Evolutionary conservation across 768 basidiomycete genomes (phyloP), one percentile per base, ranked within the genome.

Genomic region (Mycena filopes): DNA sequence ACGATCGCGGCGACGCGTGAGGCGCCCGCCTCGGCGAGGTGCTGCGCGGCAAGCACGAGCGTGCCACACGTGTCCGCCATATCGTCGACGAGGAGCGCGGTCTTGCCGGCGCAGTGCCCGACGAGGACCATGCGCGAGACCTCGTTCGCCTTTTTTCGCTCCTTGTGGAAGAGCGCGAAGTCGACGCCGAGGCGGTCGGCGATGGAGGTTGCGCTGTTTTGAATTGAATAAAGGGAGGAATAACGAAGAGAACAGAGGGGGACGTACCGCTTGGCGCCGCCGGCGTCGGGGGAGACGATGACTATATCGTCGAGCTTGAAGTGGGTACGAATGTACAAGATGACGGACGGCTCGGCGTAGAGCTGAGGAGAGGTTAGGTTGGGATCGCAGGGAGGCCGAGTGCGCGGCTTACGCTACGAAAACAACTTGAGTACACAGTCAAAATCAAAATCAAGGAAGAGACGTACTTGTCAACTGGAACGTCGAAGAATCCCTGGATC

Each of bases 401-500:
- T 63, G 54, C 61, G 63, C 41, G 36, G 40, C 70, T 70, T 60
- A 69, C 36, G 57, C 66, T 55, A 55, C 33, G 28, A 41, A 23
- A 50, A 56, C n/a, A n/a, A n/a, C n/a, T n/a, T 48, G n/a, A 58
- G 63, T 40, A 55, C 38, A 15, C 25, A 23, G 10, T 21, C 38
- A 45, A 26, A 25, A 45, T 6, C 21, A 43, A n/a, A 25, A 6
- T 9, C 3, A 40, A 13, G 38, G 62, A 12, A n/a, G 12, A 20
- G 42, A 88, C 95, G 86, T 76, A 97, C 95, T 99, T 99, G 85
- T 99, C 98, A 73, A 98, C 97, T 10, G 98, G 98, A 46, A 99
- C 96, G 78, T 99, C 97, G 78, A 99, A 99, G 83, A 99, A 99
- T 8, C 98, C 98, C 81, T 99, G 98, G 67, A 99, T 99, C 76